Evolutionary conservation across 495 filamentous ascomycete species (phyloP), one percentile per base, ranked within the genome.

Genomic region (Pyronema domesticum): DNA sequence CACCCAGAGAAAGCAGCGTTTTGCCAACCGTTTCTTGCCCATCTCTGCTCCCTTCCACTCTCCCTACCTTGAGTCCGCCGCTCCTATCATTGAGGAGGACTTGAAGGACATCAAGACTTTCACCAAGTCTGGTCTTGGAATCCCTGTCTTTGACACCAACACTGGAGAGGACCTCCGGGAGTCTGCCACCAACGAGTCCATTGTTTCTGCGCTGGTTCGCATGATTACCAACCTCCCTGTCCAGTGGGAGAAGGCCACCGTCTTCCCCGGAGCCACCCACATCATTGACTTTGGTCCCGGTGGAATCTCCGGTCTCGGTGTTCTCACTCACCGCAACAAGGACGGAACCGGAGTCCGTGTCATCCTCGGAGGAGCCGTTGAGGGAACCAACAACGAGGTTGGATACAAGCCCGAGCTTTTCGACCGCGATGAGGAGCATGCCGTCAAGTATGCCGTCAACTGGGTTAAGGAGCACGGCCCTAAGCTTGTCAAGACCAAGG

Each of bases 21-120:
- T 99, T 62, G 86, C 88, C 51, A 95, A 94, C 70, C 81, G 91
- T 57, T 99, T 99, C 73, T 71, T 99, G 51, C 93, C 93, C 33
- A 96, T 99, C 68, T 95, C 89, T 1, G 84, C 91, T 7, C 93
- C 93, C 6, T 99, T 99, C 73, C 93, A 99, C 71, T 96, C 91
- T 73, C 82, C 82, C 56, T 94, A 95, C 61, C 77, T 99, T 40
- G 73, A 76, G 43, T 77, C 84, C 42, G 88, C 93, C 2, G 81
- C 82, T 13, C 76, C 79, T 46, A 74, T 85, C 42, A 84, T 95
- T 53, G 73, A 83, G 39, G 82, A 94, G 55, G 93, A 99, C 64
- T 72, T 96, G 42, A 84, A 85, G 61, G 80, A 86, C 60, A 70
- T 99, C 19, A 67, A 75, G 7, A 85, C 95, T 33, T 73, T 79